Evolutionary conservation across 1,139 yeast species (phyloP), one percentile per base, ranked within the genome.

Genomic region (Eremothecium coryli): DNA sequence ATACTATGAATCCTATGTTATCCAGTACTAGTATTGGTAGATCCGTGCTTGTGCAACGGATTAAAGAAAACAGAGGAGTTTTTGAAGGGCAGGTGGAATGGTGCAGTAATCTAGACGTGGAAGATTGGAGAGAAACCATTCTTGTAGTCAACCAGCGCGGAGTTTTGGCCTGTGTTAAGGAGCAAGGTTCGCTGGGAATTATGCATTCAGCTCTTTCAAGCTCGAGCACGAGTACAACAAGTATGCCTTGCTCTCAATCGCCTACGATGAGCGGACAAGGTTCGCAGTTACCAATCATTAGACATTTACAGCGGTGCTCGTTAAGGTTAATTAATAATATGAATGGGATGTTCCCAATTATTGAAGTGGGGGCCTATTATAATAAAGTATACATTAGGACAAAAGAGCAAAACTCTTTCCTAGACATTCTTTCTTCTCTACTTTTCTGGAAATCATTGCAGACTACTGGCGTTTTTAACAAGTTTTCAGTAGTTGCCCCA

Each of bases 371-470:
- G 31, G 65, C 74, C 1, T 64, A 58, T 45, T 67, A 66, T 42
- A 67, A 67, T 26, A 65, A 63, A 36, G 54, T 73, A 9, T 73
- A 64, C 48, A 11, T 77, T 33, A 66, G 63, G 36, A 61, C 72
- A 5, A 52, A 64, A 2, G 62, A 70, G 17, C 66, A 61, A 39
- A 40, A 55, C n/a, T 62, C 60, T 26, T 75, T 76, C 40, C 64
- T 70, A 22, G 61, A 62, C 33, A 51, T 79, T 20, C 44, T 79
- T n/a, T 61, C 73, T 29, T 52, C 70, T 15, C 56, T 79, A 31
- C 50, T 76, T 23, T 70, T 76, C 31, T 80, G 93, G 90, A 80
- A 76, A 44, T 65, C 70, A 31, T 50, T 79, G 45, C 69, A 64
- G 41, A 74, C 78, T 2, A 64, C 59, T 26, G 82, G 85, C 0